These are phyloP conservation scores for Thermothelomyces thermophilus DNA, from an alignment of 2,329 filamentous ascomycete genomes.

Conservation along the genomic window DNA sequence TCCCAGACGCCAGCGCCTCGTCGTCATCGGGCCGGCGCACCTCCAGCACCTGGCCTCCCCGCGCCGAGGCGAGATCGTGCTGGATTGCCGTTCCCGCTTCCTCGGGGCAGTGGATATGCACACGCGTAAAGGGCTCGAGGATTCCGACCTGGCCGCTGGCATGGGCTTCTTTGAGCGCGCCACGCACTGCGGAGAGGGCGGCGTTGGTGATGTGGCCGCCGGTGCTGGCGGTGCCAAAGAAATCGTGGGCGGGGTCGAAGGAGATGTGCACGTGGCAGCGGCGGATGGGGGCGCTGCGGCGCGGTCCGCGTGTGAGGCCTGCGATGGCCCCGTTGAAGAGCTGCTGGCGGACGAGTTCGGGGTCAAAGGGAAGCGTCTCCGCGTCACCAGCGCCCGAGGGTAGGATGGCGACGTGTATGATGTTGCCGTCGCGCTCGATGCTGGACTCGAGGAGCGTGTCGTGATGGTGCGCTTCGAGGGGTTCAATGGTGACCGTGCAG, in stretches of 20 bases:
- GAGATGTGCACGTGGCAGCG: conserved; percentile 64
- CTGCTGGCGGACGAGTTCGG: conserved; percentile 46
- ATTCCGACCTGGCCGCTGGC: conserved; percentile 53
- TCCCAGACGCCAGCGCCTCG: conserved; percentile 19
- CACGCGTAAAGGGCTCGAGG: conserved; percentile 91
- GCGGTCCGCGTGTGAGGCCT: conserved; percentile 77
- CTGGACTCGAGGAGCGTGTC: conserved; percentile 36
- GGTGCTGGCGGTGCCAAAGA: conserved; percentile 64
- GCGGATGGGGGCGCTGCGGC: conserved; percentile 73
- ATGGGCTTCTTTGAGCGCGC: conserved; percentile 59
- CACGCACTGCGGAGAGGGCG: conserved; percentile 56
- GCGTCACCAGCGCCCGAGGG: conserved; percentile 41
- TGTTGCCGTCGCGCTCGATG: conserved; percentile 63
- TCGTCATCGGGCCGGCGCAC: conserved; percentile 49
- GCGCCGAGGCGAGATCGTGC: conserved; percentile 68
- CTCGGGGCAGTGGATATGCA: conserved; percentile 80
- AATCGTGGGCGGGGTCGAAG: conserved; percentile 58
- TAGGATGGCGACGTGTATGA: conserved; percentile 49
- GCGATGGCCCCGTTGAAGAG: conserved; percentile 76
- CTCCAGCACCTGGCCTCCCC: conserved; percentile 70
- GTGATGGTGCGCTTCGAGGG: conserved; percentile 41
- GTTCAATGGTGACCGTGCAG: conserved; percentile 63
- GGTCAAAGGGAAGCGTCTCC: conserved; percentile 41
- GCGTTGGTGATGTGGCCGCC: conserved; percentile 63
- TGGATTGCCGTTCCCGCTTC: conserved; percentile 72